Evolutionary conservation across 108 stramenopile species (phyloP).

Genomic region (Skeletonema menzelii): DNA sequence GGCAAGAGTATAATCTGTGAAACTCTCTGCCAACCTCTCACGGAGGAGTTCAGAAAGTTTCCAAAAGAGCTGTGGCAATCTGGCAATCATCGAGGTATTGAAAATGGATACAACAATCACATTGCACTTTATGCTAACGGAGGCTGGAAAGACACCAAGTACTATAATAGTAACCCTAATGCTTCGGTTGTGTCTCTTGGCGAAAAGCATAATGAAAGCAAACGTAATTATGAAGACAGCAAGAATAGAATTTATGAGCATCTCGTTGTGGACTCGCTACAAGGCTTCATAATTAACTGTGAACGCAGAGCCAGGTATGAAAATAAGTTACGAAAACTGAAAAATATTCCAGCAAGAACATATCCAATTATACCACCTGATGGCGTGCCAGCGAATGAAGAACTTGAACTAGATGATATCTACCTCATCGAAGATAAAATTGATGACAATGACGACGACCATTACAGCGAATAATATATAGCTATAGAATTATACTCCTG

Average conservation of each 20-base stretch:
- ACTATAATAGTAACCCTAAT: conserved; percentile 29
- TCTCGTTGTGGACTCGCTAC: conserved; percentile 32
- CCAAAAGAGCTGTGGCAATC: conserved; percentile 32
- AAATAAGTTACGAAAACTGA: conserved; percentile 7
- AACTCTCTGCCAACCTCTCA: conserved; percentile 24
- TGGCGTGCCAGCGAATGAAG: conserved; percentile 34
- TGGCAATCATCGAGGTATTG: conserved; percentile 20
- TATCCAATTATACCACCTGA: conserved; percentile 11
- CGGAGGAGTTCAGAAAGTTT: conserved; percentile 36
- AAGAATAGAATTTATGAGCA: conserved; percentile 25
- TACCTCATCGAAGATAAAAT: conserved; percentile 6
- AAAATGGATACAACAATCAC: conserved; percentile 36
- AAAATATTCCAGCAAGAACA: not conserved
- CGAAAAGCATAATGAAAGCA: conserved; percentile 5
- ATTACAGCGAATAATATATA: conserved; percentile 5
- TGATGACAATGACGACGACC: not conserved
- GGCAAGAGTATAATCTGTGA: conserved; percentile 28
- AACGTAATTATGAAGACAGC: not conserved
- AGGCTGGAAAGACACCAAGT: conserved; percentile 38
- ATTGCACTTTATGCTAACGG: conserved; percentile 40
- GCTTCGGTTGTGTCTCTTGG: conserved; percentile 26
- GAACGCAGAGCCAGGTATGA: conserved; percentile 34
- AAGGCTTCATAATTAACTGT: conserved; percentile 41
- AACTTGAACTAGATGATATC: conserved; percentile 43
- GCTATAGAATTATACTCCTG: not conserved